phyloP scores from a whole-genome alignment of 2,329 filamentous ascomycete species.

The Sclerotiophoma versabilis region DNA sequence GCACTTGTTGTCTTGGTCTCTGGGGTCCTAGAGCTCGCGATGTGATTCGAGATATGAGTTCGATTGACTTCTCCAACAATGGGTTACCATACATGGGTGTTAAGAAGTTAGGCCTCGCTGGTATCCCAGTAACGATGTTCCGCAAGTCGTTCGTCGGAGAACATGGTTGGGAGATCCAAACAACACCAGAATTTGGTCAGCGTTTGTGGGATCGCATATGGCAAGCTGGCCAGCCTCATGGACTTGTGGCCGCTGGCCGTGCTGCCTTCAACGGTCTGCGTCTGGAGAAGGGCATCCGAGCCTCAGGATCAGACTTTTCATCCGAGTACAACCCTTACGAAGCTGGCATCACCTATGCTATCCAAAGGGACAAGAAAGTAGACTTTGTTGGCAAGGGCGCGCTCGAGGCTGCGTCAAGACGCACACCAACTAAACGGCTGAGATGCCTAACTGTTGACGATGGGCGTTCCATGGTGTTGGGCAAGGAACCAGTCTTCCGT shows the following conservation, averaged over 20 bases:
- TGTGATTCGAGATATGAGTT: conserved; percentile 56
- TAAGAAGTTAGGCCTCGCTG: conserved; percentile 59
- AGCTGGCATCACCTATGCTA: conserved; percentile 61
- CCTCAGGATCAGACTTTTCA: conserved; percentile 65
- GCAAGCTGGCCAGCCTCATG: conserved; percentile 62
- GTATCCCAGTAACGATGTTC: conserved; percentile 64
- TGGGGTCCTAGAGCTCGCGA: conserved; percentile 66
- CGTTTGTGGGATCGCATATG: conserved; percentile 66
- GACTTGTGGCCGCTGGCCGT: conserved; percentile 65
- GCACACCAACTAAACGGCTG: conserved; percentile 47
- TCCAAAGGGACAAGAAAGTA: conserved; percentile 56
- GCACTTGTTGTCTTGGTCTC: conserved; percentile 67
- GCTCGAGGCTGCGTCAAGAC: conserved; percentile 52
- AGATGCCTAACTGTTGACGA: conserved; percentile 65
- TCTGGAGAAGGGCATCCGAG: conserved; percentile 66
- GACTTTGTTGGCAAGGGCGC: conserved; percentile 62
- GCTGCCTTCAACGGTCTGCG: conserved; percentile 65
- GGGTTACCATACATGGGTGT: conserved; percentile 60
- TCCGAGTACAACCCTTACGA: conserved; percentile 68
- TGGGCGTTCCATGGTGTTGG: conserved; percentile 63
- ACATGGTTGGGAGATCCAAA: conserved; percentile 68
- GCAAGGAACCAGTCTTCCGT: conserved; percentile 67
- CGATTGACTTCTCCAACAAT: conserved; percentile 56
- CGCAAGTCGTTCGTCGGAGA: conserved; percentile 69
- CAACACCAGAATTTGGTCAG: conserved; percentile 65